Evolutionary conservation across 805 yeast genomes (phyloP).

Genomic region (Saccharomycopsis fermentans): DNA sequence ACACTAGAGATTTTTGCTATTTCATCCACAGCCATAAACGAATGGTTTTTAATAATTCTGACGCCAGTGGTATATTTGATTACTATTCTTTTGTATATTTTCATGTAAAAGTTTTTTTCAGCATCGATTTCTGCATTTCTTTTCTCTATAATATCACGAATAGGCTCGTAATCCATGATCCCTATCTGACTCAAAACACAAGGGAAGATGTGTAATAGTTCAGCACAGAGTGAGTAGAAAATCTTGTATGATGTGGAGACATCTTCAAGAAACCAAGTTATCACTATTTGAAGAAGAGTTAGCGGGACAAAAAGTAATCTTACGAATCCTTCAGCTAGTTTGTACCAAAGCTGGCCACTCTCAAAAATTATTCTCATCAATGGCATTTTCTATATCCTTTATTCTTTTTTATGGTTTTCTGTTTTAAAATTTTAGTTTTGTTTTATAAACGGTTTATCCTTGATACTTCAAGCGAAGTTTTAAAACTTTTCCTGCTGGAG

Average conservation of each 20-base stretch:
- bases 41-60: constrained; percentile 6
- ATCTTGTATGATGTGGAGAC: background rate
- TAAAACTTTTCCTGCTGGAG: too few relatives aligned
- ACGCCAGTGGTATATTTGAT: constrained; percentile 10
- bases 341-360: constrained; percentile 2
- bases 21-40: background rate
- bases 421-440: too few relatives aligned
- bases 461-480: too few relatives aligned
- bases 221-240: background rate
- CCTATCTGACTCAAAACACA: constrained; percentile 18
- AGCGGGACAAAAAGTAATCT: constrained; percentile 9
- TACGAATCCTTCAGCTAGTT: background rate
- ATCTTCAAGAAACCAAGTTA: constrained; percentile 11
- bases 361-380: constrained; percentile 16
- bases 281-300: background rate
- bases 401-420: background rate
- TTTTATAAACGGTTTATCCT: too few relatives aligned
- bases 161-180: constrained; percentile 10
- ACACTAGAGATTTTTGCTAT: background rate
- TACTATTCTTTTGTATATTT: constrained; percentile 2
- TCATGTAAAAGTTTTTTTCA: background rate
- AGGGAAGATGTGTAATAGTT: constrained; percentile 16
- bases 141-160: constrained; percentile 6
- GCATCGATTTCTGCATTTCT: background rate
- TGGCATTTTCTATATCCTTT: constrained; percentile 8